Evolutionary conservation across 2,329 filamentous ascomycete genomes (phyloP).

Genomic region (Penicillium glabrum): DNA sequence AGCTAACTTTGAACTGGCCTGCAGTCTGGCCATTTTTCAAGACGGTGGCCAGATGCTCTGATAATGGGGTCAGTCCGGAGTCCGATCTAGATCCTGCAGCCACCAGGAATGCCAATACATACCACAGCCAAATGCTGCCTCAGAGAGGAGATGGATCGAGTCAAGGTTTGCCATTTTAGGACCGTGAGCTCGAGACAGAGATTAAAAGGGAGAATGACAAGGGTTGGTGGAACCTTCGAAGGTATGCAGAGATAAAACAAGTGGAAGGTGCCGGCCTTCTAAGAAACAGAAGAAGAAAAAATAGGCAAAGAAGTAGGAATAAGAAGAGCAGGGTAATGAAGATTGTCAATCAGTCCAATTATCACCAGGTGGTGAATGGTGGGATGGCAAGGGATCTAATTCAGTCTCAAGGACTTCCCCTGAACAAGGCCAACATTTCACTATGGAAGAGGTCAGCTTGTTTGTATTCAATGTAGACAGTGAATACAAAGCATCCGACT

Average conservation of each 20-base stretch:
- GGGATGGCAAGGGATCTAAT: conserved; percentile 9
- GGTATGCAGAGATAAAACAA: not conserved
- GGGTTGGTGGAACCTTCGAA: not conserved
- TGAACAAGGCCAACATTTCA: conserved; percentile 22
- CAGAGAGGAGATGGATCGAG: conserved; percentile 34
- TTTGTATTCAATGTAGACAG: not conserved
- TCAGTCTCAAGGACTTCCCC: conserved; percentile 20
- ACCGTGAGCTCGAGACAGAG: not conserved
- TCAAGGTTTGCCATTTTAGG: conserved; percentile 35
- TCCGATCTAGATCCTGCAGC: not conserved
- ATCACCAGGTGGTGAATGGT: not conserved
- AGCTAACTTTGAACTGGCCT: conserved; percentile 36
- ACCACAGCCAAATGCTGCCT: conserved; percentile 45
- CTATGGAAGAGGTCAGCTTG: conserved; percentile 3
- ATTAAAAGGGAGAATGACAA: conserved; percentile 3
- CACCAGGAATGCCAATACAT: conserved; percentile 17
- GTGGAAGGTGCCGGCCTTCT: conserved; percentile 10
- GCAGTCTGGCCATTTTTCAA: conserved; percentile 34
- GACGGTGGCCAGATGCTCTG: conserved; percentile 41
- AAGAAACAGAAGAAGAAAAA: conserved; percentile 2
- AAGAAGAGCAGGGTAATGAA: not conserved
- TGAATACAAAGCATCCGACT: not conserved
- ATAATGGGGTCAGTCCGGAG: conserved; percentile 11
- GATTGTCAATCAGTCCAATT: not conserved
- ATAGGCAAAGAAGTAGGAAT: not conserved